phyloP scores from a whole-genome alignment of 1,139 yeast genomes.

The Saccharomycopsis hybrid region DNA sequence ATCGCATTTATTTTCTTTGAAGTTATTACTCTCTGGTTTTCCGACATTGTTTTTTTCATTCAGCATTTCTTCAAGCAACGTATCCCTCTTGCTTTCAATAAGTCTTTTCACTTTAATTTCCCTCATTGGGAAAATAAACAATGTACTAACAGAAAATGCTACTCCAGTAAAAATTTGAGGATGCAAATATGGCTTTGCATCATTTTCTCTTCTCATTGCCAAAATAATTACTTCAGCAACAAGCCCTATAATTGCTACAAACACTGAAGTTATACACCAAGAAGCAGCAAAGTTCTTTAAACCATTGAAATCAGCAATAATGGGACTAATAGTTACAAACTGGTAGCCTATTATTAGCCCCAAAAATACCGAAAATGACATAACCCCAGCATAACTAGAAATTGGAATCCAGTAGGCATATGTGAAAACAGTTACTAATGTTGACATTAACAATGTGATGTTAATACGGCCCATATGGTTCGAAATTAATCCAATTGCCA shows the following conservation, averaged over 20 bases:
- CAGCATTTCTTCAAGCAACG: too few relatives aligned
- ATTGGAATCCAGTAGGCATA: conserved; percentile 52
- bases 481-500: conserved; percentile 41
- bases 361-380: conserved; percentile 44
- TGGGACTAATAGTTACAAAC: conserved; percentile 54
- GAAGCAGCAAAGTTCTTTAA: conserved; percentile 22
- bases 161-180: conserved; percentile 36
- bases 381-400: conserved; percentile 39
- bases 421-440: conserved; percentile 33
- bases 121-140: conserved; percentile 14
- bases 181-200: conserved; percentile 32
- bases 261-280: conserved; percentile 12
- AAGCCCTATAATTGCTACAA: conserved; percentile 7
- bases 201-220: conserved; percentile 28
- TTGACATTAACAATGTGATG: conserved; percentile 31
- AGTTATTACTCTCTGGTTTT: too few relatives aligned
- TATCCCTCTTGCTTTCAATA: conserved; percentile 5
- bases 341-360: conserved; percentile 59
- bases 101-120: conserved; percentile 14
- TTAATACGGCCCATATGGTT: conserved; percentile 46
- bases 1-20: too few relatives aligned
- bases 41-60: too few relatives aligned
- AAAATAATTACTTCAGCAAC: conserved; percentile 34
- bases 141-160: conserved; percentile 26
- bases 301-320: conserved; percentile 37